Base-by-base conservation (phyloP, 345 rosid genomes). In the Salix koriyanagi region DNA sequence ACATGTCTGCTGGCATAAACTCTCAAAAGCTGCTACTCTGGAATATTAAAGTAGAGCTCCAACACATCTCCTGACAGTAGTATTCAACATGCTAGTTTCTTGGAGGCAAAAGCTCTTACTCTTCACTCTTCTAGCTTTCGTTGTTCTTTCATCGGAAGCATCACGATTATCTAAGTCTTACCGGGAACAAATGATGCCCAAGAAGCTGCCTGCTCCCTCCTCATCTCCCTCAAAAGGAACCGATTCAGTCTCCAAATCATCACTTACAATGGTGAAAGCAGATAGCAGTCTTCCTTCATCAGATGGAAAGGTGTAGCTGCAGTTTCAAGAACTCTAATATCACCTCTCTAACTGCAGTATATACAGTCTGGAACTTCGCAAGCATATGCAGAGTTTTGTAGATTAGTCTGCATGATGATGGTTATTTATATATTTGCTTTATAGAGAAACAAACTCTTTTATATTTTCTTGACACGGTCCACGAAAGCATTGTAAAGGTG, bases 191-290 rank as follows among this genome's bases (percentile, higher is more conserved):
- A 95, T 91, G 97, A 77, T 95, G 77, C 97, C 99, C 41, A 95
- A 90, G 87, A 93, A 90, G 86, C 84, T 91, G 21, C 97, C 96
- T 0, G 16, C 86, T 66, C 92, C 92, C 75, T 82, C 87, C 48
- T 95, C 99, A 30, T 76, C 97, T 78, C 99, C 99, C 54, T 95
- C 99, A 2, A 91, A 84, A 80, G 97, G 97, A 66, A 95, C 99
- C 64, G 91, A 95, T 77, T 88, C 91, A 12, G 67, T 90, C 44
- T 73, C 81, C 44, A 83, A 76, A 69, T 90, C 91, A 0, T 81
- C 87, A 72, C 81, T 90, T 2, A 69, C 84, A 13, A 76, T 84
- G 26, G 58, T 79, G 26, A 83, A 79, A 77, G 64, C 81, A 0
- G 81, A 85, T 78, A 80, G 71, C 56, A 69, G 12, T n/a, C 86